Evolutionary conservation across 108 stramenopile genomes (phyloP), one percentile per base, ranked within the genome.

Genomic region (Cyclostephanos tholiformis): DNA sequence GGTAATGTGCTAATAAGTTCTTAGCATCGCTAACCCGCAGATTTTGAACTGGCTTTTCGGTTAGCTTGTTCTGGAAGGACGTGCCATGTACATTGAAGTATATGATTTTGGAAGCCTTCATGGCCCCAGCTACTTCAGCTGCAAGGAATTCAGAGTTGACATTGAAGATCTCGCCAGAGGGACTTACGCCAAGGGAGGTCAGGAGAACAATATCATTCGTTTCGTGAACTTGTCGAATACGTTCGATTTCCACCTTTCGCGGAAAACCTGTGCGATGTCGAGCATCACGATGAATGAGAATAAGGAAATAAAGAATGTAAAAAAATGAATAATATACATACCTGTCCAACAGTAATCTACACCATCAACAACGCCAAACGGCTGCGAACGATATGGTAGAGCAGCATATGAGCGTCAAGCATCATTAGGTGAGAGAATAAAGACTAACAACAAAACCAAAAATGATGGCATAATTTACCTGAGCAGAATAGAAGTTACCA

Each of bases 151-250:
- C 94, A 26, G 92, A 92, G 70, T 91, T 91, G 67, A 96, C 95
- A 77, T 97, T 96, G 82, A 95, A 97, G 12, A 96, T 93, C 74
- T 97, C 96, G 16, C 97, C 97, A 23, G 86, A 89, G 16, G 95
- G 90, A 76, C 91, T 92, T 32, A 95, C 92, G 25, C 95, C 97
- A 5, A 97, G 77, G 20, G 93, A 88, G 17, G 97, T 97, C 12
- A 98, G 72, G 43, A 97, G 80, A 17, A 96, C 94, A 63, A 98
- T 93, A 65, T 97, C 98, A 44, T 94, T 88, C 4, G 85, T 85
- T 32, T 85, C 72, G 38, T 94, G 94, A 20, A 91, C 80, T 63
- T 87, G 86, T 0, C 83, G 74, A 56, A 98, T 96, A 64, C 90
- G 95, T 59, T 96, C 90, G 9, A 82, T 72, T 71, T 97, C 97